phyloP scores from a whole-genome alignment of 2,329 filamentous ascomycete genomes.

The Teratosphaeriaceae sp. region DNA sequence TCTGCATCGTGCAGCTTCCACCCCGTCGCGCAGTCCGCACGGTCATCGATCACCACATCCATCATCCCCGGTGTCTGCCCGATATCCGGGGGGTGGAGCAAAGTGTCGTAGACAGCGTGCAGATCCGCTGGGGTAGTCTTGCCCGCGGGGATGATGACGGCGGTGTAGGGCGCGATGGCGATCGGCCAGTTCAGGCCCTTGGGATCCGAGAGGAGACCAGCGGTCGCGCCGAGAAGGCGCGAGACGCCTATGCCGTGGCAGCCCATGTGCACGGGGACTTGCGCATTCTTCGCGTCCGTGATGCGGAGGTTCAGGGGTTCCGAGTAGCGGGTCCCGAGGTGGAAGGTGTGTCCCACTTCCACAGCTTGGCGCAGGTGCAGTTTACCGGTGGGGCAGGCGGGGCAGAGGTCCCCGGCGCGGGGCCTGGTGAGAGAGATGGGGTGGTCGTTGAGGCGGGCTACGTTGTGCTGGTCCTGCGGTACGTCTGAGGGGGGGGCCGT shows the following conservation, averaged over 20 bases:
- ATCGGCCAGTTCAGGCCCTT: constrained; percentile 82
- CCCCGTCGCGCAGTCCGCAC: constrained; percentile 51
- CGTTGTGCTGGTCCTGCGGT: too few relatives aligned
- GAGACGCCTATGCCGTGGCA: constrained; percentile 95
- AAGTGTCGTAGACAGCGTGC: constrained; percentile 52
- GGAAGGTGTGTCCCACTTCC: constrained; percentile 92
- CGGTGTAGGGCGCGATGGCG: constrained; percentile 77
- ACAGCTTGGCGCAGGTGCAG: constrained; percentile 67
- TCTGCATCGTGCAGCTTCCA: constrained; percentile 93
- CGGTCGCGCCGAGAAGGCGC: constrained; percentile 79
- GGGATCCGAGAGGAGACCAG: constrained; percentile 64
- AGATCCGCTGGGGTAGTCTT: constrained; percentile 13
- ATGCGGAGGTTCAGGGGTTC: constrained; percentile 63
- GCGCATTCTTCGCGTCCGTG: constrained; percentile 27
- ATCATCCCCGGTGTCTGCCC: too few relatives aligned
- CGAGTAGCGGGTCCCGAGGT: constrained; percentile 85
- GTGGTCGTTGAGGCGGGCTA: constrained; percentile 1
- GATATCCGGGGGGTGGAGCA: not conserved
- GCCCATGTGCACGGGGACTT: constrained; percentile 75
- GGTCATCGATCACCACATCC: constrained; percentile 70
- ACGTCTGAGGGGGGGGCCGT: too few relatives aligned
- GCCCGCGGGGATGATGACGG: constrained; percentile 52
- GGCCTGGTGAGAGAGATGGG: constrained; percentile 60
- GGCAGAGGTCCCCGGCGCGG: constrained; percentile 63
- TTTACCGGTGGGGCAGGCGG: constrained; percentile 56